Percentiles rank a stretch among this genome's conserved stretches.
Conservation (phyloP, 2,329 filamentous ascomycete genomes). For the Paecilomyces niveus region DNA sequence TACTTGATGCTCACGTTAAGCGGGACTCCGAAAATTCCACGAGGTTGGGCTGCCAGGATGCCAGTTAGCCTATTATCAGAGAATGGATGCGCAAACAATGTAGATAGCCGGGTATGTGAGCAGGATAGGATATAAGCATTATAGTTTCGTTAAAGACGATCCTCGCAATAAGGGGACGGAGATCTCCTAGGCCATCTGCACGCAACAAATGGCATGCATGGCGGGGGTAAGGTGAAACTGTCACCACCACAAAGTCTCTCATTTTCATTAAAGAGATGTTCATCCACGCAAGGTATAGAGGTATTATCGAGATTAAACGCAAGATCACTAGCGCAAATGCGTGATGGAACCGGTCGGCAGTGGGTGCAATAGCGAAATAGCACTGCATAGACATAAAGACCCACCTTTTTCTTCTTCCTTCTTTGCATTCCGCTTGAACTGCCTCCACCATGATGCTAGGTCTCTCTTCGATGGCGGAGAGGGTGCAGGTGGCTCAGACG, state of each 20-base stretch:
- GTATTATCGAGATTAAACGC: background rate
- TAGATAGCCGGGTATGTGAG: background rate
- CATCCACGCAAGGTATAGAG: background rate
- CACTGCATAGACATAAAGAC: slow-evolving; percentile 7
- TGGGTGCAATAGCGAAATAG: background rate
- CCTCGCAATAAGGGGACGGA: background rate
- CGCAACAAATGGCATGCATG: background rate
- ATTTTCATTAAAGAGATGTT: background rate
- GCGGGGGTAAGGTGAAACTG: background rate
- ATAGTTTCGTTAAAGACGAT: background rate
- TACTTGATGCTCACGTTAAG: slow-evolving; percentile 92
- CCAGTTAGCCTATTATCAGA: background rate
- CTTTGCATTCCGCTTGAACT: slow-evolving; percentile 69
- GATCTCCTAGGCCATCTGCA: background rate
- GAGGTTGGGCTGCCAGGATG: slow-evolving; percentile 30
- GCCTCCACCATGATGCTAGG: slow-evolving; percentile 94
- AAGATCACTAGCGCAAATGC: background rate
- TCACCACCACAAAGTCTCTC: background rate
- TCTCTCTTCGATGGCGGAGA: slow-evolving; percentile 81
- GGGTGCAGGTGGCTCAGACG: slow-evolving; percentile 44
- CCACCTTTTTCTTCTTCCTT: slow-evolving; percentile 59
- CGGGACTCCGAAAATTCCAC: slow-evolving; percentile 90
- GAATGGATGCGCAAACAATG: background rate
- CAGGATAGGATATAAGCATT: background rate
- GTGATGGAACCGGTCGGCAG: background rate